These are phyloP conservation scores for Pleurotus tuoliensis DNA, from an alignment of 768 basidiomycete species.

Conservation along the genomic window DNA sequence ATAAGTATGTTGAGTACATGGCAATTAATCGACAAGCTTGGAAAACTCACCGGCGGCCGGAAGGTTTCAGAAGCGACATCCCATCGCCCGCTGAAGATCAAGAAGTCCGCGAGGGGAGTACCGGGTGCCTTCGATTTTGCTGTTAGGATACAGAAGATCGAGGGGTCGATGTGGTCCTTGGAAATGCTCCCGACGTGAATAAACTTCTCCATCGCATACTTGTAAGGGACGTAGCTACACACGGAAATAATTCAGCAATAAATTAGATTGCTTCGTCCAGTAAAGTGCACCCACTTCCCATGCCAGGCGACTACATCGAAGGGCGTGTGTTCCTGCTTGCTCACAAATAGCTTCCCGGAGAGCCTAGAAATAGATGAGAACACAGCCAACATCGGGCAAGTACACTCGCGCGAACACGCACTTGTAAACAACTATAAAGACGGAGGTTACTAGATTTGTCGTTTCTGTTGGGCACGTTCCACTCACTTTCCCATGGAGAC, in stretches of 20 bases:
- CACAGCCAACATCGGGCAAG: slow-evolving; percentile 1
- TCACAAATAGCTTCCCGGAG: slow-evolving; percentile 48
- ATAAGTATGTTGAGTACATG: not conserved
- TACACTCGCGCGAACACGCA: slow-evolving; percentile 40
- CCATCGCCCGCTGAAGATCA: slow-evolving; percentile 64
- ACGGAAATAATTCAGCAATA: not conserved
- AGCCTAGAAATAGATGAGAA: slow-evolving; percentile 31
- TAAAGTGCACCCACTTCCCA: slow-evolving; percentile 45
- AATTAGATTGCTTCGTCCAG: not conserved
- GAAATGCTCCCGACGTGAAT: slow-evolving; percentile 60
- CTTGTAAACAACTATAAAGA: slow-evolving; percentile 44
- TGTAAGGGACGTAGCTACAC: slow-evolving; percentile 59
- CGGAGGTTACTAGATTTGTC: not conserved
- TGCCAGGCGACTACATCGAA: slow-evolving; percentile 75
- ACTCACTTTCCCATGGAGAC: slow-evolving; percentile 52
- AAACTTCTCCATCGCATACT: slow-evolving; percentile 64
- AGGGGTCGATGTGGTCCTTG: slow-evolving; percentile 68
- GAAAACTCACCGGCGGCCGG: slow-evolving; percentile 48
- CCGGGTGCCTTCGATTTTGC: slow-evolving; percentile 57
- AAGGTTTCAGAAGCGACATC: slow-evolving; percentile 57
- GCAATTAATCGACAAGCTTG: not conserved
- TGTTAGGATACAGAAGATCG: slow-evolving; percentile 66
- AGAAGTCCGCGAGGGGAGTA: slow-evolving; percentile 58
- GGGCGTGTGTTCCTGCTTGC: slow-evolving; percentile 59
- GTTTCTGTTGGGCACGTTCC: not conserved